Evolutionary conservation across 192 early-diverging fungal genomes (phyloP), one percentile per base, ranked within the genome.

Genomic region (Phlyctochytrium arcticum): DNA sequence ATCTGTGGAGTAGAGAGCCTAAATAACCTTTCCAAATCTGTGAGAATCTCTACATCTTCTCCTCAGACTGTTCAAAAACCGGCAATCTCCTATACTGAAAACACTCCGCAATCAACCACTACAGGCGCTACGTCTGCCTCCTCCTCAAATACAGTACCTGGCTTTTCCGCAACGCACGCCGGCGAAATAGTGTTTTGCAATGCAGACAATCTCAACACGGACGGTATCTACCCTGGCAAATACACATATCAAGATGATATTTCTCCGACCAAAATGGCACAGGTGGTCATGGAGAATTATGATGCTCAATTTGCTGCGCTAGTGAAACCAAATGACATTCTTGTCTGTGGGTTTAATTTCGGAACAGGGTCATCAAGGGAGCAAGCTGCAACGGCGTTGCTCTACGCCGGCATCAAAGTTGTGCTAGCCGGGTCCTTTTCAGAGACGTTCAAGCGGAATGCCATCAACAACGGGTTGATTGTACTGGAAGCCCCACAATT

Each of bases 211-310:
- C 81, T 99, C 55, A 97, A 97, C 79, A 99, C 96, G 6, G 96
- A 99, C 77, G 96, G 92, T 33, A 97, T 97, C 56, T 99, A 99
- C 67, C 92, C 96, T 5, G 96, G 96, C 37, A 96, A 95, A 69
- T 99, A 97, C 79, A 99, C 95, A 3, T 99, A 99, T 69, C 87
- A 92, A 66, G 96, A 99, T 70, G 93, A 97, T 62, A 86, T 99
- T 70, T 83, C 87, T 7, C 81, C 86, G 6, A 92, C 92, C 49
- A 81, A 86, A 30, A 98, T 98, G 96, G 86, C 85, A 44, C 78
- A 89, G 70, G 93, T 99, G 1, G 96, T 91, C 44, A 99, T 99
- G 96, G 92, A 96, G 72, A 99, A 99, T 73, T 99, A 99, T 72
- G 96, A 99, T 72, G 86, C 90, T 29, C 72, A 82, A 10, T 99